Percentiles rank a stretch among this genome's conserved stretches.
Conservation (phyloP, 768 basidiomycete genomes). For the Leccinum rimulosum region DNA sequence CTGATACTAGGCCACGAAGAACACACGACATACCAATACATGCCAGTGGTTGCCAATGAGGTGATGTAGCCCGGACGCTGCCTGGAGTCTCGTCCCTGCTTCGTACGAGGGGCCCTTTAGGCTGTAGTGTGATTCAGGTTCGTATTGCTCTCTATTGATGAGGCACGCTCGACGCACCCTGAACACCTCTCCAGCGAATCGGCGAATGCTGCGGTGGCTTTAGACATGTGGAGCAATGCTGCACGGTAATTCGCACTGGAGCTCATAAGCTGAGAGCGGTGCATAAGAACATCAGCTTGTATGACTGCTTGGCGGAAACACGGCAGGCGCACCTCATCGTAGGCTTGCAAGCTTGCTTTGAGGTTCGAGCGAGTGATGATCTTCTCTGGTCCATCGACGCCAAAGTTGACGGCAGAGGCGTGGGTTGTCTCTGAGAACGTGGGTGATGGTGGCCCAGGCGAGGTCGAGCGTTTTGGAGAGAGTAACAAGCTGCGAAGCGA, state of each 20-base stretch:
- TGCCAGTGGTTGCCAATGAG: slow-evolving; percentile 92
- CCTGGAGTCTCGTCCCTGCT: slow-evolving; percentile 77
- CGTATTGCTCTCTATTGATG: neutral
- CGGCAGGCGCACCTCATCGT: slow-evolving; percentile 64
- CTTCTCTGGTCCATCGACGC: slow-evolving; percentile 70
- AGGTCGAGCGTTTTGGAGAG: slow-evolving; percentile 43
- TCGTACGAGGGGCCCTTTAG: slow-evolving; percentile 81
- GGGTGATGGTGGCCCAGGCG: slow-evolving; percentile 71
- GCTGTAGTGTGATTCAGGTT: slow-evolving; percentile 34
- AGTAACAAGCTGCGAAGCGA: slow-evolving; percentile 55
- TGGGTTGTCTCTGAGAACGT: slow-evolving; percentile 82
- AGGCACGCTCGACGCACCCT: slow-evolving; percentile 47
- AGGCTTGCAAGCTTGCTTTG: slow-evolving; percentile 73
- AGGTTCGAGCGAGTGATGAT: slow-evolving; percentile 80
- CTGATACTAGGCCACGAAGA: slow-evolving; percentile 6
- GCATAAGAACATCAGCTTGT: slow-evolving; percentile 15
- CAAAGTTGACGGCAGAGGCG: slow-evolving; percentile 75
- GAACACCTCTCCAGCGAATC: slow-evolving; percentile 84
- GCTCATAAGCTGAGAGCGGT: slow-evolving; percentile 59
- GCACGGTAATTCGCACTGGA: slow-evolving; percentile 77
- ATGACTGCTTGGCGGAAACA: neutral
- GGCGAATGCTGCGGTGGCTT: slow-evolving; percentile 81
- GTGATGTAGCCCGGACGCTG: slow-evolving; percentile 85
- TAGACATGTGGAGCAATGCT: slow-evolving; percentile 77
- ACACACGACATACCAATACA: slow-evolving; percentile 61